These are phyloP conservation scores for Protomyces arabidopsidicola DNA, from an alignment of 1,139 yeast species.

Conservation along the genomic window DNA sequence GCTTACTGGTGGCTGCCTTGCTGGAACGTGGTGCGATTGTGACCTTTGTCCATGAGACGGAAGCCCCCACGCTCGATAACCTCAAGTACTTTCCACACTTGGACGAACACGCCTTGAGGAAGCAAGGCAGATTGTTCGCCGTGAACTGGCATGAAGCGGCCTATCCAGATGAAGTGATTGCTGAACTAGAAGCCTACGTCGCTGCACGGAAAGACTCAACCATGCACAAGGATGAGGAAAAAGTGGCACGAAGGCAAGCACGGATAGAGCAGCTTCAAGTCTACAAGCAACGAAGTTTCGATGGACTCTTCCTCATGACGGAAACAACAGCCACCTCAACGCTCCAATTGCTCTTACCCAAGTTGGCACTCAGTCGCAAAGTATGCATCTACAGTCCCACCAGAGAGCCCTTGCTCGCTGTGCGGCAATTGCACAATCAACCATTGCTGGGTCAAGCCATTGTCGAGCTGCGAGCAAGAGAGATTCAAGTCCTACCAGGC, in stretches of 20 bases:
- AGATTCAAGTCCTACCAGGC: slow-evolving; percentile 89
- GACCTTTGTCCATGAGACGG: slow-evolving; percentile 83
- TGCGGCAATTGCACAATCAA: slow-evolving; percentile 54
- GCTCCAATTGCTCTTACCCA: slow-evolving; percentile 57
- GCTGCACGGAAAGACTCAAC: slow-evolving; percentile 52
- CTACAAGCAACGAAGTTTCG: slow-evolving; percentile 59
- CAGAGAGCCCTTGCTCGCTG: slow-evolving; percentile 69
- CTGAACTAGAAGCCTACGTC: slow-evolving; percentile 42
- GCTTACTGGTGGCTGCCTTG: slow-evolving; percentile 73
- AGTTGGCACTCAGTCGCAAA: slow-evolving; percentile 82
- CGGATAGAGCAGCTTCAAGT: slow-evolving; percentile 46
- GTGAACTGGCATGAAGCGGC: slow-evolving; percentile 74
- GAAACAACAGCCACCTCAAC: slow-evolving; percentile 66
- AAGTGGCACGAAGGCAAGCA: slow-evolving; percentile 55
- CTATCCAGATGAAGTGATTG: slow-evolving; percentile 60
- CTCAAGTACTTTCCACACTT: slow-evolving; percentile 51
- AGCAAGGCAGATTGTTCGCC: slow-evolving; percentile 54
- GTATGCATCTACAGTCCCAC: slow-evolving; percentile 73
- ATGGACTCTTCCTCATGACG: slow-evolving; percentile 69
- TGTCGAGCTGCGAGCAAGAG: slow-evolving; percentile 74
- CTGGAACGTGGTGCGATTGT: slow-evolving; percentile 78
- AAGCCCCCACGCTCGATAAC: slow-evolving; percentile 76
- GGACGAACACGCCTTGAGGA: slow-evolving; percentile 48
- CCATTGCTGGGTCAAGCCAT: slow-evolving; percentile 79
- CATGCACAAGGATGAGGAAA: slow-evolving; percentile 65